These are phyloP conservation scores for Trichophyton mentagrophytes DNA, from an alignment of 2,329 filamentous ascomycete genomes.

Conservation along the genomic window DNA sequence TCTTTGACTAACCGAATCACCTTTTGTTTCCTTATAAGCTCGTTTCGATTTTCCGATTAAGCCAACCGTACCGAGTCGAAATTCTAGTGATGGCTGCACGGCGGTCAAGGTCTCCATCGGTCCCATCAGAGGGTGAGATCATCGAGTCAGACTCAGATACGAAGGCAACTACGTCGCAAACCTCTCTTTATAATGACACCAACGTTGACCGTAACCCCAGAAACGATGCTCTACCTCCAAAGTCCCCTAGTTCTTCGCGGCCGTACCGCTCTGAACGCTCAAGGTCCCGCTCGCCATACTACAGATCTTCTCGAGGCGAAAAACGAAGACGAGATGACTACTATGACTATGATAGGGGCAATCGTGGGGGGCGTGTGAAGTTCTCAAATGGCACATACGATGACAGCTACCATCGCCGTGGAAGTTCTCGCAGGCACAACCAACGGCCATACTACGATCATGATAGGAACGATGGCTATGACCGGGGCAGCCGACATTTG, in stretches of 20 bases:
- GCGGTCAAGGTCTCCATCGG: slow-evolving; percentile 41
- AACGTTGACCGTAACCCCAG: slow-evolving; percentile 89
- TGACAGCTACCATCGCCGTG: slow-evolving; percentile 28
- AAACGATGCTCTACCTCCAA: slow-evolving; percentile 44
- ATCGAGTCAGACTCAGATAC: slow-evolving; percentile 56
- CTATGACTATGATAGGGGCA: slow-evolving; percentile 23
- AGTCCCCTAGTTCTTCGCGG: slow-evolving; percentile 40
- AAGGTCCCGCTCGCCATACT: slow-evolving; percentile 32
- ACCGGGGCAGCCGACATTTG: slow-evolving; percentile 21
- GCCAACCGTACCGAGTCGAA: not conserved
- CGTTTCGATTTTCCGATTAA: slow-evolving; percentile 4
- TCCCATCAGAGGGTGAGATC: slow-evolving; percentile 81
- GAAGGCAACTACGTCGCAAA: slow-evolving; percentile 79
- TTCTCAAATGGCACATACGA: slow-evolving; percentile 28
- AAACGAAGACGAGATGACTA: slow-evolving; percentile 31
- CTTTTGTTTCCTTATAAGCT: slow-evolving; percentile 10
- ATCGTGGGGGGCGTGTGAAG: slow-evolving; percentile 21
- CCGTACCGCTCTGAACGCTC: slow-evolving; percentile 52
- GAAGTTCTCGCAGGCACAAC: slow-evolving; percentile 27
- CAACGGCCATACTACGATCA: slow-evolving; percentile 39
- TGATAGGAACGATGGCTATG: slow-evolving; percentile 34
- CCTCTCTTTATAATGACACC: slow-evolving; percentile 61
- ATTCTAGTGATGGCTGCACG: slow-evolving; percentile 34
- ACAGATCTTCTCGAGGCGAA: slow-evolving; percentile 25
- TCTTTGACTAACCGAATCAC: slow-evolving; percentile 26